Evolutionary conservation across 2,329 filamentous ascomycete species (phyloP).

Genomic region (Ophiostoma populinum): DNA sequence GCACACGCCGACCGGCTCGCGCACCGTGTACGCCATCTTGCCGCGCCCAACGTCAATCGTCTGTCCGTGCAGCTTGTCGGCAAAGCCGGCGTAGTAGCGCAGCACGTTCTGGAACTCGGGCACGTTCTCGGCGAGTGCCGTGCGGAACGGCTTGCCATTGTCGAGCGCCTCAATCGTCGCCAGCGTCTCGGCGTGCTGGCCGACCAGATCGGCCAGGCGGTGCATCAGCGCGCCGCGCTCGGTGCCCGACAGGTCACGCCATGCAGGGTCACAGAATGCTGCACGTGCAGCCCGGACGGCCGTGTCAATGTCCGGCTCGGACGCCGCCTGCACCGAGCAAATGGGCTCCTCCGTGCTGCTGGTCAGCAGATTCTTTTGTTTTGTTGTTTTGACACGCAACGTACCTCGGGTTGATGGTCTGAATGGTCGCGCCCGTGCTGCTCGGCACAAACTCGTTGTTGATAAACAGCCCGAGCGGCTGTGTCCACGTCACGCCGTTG

Average conservation of each 20-base stretch:
- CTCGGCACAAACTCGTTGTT: constrained; percentile 64
- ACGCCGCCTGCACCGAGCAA: constrained; percentile 51
- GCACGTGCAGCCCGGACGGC: constrained; percentile 53
- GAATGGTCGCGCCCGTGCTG: constrained; percentile 45
- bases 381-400: constrained; percentile 10
- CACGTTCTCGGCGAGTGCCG: constrained; percentile 48
- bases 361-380: neutral
- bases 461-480: constrained; percentile 67
- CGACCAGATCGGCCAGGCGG: constrained; percentile 53
- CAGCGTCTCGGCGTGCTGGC: constrained; percentile 37
- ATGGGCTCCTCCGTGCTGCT: constrained; percentile 45
- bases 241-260: constrained; percentile 49
- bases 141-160: constrained; percentile 60
- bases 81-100: constrained; percentile 64
- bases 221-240: constrained; percentile 52
- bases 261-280: constrained; percentile 49
- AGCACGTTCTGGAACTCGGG: constrained; percentile 28
- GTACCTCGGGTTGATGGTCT: constrained; percentile 53
- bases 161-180: constrained; percentile 54
- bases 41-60: constrained; percentile 53
- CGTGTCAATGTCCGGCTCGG: constrained; percentile 46
- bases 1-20: constrained; percentile 63
- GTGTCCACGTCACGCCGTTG: constrained; percentile 54
- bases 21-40: constrained; percentile 62
- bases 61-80: constrained; percentile 64